Conservation (phyloP, 1,284 basidiomycete genomes). For the Vanrija sp. region DNA sequence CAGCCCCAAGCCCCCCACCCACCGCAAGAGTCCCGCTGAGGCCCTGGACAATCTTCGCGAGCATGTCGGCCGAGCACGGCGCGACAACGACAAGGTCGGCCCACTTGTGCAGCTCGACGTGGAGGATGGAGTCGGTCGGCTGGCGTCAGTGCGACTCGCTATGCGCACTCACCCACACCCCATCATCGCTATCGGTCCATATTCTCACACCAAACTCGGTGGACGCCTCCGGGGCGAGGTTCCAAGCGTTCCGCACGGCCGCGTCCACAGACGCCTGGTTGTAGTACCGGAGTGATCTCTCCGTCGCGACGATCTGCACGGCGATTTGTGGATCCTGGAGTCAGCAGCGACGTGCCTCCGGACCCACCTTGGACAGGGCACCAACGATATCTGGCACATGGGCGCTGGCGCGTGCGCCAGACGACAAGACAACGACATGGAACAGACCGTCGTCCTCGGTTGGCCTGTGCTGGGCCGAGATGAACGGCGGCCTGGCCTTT, state of each 20-base stretch:
- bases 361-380: constrained; percentile 64
- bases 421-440: constrained; percentile 76
- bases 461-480: constrained; percentile 25
- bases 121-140: background rate
- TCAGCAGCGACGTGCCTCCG: background rate
- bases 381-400: constrained; percentile 84
- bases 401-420: constrained; percentile 88
- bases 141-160: constrained; percentile 49
- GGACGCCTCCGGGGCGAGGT: background rate
- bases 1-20: constrained; percentile 28
- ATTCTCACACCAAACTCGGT: constrained; percentile 57
- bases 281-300: constrained; percentile 73
- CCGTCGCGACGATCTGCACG: constrained; percentile 79
- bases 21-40: constrained; percentile 86
- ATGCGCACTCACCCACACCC: constrained; percentile 50
- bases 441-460: constrained; percentile 35
- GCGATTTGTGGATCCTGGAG: constrained; percentile 65
- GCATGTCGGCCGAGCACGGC: constrained; percentile 89
- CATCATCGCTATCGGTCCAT: constrained; percentile 90
- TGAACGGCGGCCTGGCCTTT: constrained; percentile 22
- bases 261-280: constrained; percentile 55
- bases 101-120: constrained; percentile 70
- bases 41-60: constrained; percentile 85
- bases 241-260: constrained; percentile 19
- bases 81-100: constrained; percentile 90